Percentiles rank a stretch among this genome's conserved stretches.
Conservation (phyloP, 495 filamentous ascomycete genomes). For the Bacidia rubella region DNA sequence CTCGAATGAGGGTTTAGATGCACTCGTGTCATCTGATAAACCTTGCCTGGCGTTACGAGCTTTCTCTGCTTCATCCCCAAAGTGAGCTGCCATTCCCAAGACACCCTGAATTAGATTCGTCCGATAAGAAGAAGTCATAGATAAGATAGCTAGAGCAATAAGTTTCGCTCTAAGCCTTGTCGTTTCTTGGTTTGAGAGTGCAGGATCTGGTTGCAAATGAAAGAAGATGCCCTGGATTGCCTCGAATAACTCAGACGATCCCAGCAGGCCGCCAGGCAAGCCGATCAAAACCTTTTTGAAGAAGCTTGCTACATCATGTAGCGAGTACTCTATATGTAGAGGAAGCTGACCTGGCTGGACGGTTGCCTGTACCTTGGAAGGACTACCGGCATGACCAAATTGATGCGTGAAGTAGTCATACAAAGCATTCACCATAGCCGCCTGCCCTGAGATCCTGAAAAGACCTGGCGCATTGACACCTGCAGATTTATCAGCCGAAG, state of each 20-base stretch:
- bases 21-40: conserved; percentile 13
- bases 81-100: conserved; percentile 45
- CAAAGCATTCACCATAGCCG: conserved; percentile 37
- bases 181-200: conserved; percentile 34
- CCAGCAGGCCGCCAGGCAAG: conserved; percentile 62
- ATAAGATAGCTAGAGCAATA: conserved; percentile 48
- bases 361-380: conserved; percentile 16
- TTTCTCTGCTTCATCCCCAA: conserved; percentile 37
- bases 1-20: conserved; percentile 20
- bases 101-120: conserved; percentile 52
- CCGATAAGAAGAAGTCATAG: conserved; percentile 41
- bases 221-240: conserved; percentile 48
- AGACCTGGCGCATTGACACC: conserved; percentile 39
- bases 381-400: conserved; percentile 26
- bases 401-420: conserved; percentile 48
- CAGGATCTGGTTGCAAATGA: conserved; percentile 36
- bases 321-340: conserved; percentile 12
- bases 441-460: conserved; percentile 52
- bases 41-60: conserved; percentile 18
- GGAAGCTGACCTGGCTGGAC: conserved; percentile 16
- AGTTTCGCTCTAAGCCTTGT: conserved; percentile 43
- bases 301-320: conserved; percentile 59
- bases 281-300: conserved; percentile 60
- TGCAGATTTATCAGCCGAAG: conserved; percentile 17
- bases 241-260: conserved; percentile 51